phyloP scores from a whole-genome alignment of 1,284 basidiomycete species.

The Stereum hirsutum region DNA sequence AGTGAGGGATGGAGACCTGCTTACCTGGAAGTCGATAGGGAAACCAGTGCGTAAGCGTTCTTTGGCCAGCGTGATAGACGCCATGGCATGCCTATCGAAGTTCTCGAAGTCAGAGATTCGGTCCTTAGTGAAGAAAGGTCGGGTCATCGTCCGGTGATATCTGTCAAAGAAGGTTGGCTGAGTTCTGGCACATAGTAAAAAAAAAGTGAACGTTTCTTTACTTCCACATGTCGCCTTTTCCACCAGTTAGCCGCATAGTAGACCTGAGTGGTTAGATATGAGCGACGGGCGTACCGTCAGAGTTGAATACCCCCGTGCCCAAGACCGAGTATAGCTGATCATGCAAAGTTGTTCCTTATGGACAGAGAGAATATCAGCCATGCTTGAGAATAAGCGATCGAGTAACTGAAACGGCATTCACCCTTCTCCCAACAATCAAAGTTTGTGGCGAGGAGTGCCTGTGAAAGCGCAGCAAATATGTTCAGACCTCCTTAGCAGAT shows the following conservation, averaged over 20 bases:
- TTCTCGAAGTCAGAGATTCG: slow-evolving; percentile 36
- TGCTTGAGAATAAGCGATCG: background rate
- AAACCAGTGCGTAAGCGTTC: slow-evolving; percentile 23
- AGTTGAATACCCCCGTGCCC: slow-evolving; percentile 60
- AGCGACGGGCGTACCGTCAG: slow-evolving; percentile 23
- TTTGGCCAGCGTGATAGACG: slow-evolving; percentile 23
- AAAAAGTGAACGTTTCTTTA: slow-evolving; percentile 11
- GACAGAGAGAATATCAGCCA: background rate
- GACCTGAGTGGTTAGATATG: background rate
- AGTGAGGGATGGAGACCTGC: slow-evolving; percentile 6
- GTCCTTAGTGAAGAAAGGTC: slow-evolving; percentile 36
- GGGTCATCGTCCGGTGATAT: slow-evolving; percentile 35
- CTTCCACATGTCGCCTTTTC: slow-evolving; percentile 31
- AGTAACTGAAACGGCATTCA: background rate
- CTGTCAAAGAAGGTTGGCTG: slow-evolving; percentile 13
- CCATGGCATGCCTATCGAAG: slow-evolving; percentile 32
- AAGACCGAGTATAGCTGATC: no score
- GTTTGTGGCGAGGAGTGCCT: background rate
- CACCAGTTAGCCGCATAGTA: background rate
- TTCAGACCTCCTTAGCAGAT: no score
- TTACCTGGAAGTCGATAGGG: slow-evolving; percentile 34
- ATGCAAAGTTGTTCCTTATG: no score
- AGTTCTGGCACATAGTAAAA: background rate
- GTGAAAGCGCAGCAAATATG: no score
- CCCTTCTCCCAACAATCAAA: background rate